Evolutionary conservation across 345 rosid species (phyloP).

Genomic region (Geranium rotundifolium): DNA sequence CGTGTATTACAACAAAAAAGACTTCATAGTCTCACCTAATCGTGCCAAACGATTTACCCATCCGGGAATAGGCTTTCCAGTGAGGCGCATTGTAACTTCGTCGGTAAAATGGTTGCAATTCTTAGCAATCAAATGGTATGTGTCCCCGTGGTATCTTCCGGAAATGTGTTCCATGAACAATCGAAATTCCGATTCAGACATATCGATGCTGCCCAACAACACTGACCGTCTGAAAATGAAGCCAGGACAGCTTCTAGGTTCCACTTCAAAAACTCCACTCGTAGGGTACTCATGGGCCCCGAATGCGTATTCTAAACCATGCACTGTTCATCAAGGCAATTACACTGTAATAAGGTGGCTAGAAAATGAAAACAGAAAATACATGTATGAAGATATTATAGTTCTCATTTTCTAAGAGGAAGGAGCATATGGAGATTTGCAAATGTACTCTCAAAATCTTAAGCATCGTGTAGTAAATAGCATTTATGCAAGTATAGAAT

Average conservation of each 20-base stretch:
- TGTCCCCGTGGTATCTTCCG: slow-evolving; percentile 64
- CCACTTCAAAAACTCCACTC: slow-evolving; percentile 91
- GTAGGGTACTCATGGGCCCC: slow-evolving; percentile 83
- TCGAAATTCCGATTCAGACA: slow-evolving; percentile 67
- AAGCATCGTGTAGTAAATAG: not conserved
- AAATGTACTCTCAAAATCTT: not conserved
- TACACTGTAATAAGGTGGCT: not conserved
- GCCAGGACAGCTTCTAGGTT: slow-evolving; percentile 88
- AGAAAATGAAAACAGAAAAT: not conserved
- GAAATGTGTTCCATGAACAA: slow-evolving; percentile 74
- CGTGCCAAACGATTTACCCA: slow-evolving; percentile 92
- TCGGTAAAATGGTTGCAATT: slow-evolving; percentile 95
- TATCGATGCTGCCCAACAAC: slow-evolving; percentile 49
- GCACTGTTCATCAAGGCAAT: slow-evolving; percentile 36
- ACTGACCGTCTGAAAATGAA: slow-evolving; percentile 78
- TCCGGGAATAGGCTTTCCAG: slow-evolving; percentile 86
- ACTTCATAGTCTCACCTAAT: slow-evolving; percentile 38
- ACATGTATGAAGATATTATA: no score
- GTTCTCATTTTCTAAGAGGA: no score
- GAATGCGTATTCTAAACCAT: slow-evolving; percentile 75
- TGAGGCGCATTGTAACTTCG: slow-evolving; percentile 57
- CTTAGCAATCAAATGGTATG: slow-evolving; percentile 92
- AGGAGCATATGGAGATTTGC: no score
- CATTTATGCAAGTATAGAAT: not conserved
- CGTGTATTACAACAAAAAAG: not conserved